phyloP scores from a whole-genome alignment of 257 asterid species.

The Solanum paucissectum region DNA sequence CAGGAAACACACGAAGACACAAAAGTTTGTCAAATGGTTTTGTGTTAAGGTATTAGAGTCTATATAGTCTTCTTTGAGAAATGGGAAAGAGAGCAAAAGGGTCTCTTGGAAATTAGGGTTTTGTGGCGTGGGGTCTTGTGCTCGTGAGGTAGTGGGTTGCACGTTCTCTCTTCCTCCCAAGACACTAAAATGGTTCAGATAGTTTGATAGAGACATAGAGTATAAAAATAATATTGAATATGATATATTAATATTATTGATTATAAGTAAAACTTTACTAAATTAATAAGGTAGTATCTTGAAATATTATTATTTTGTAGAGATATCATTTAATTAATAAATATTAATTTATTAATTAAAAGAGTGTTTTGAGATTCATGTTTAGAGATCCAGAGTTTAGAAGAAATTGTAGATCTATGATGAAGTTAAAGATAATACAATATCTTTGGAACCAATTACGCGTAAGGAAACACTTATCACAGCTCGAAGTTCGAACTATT shows the following conservation, averaged over 20 bases:
- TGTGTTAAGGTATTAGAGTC: background rate
- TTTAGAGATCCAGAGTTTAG: no score
- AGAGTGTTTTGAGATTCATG: no score
- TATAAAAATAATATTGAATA: background rate
- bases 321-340: no score
- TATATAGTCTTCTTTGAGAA: conserved; percentile 12
- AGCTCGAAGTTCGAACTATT: no score
- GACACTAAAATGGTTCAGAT: background rate
- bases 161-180: conserved; percentile 10
- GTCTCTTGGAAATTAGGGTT: conserved; percentile 38
- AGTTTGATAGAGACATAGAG: background rate
- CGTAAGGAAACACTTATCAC: no score
- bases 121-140: conserved; percentile 16
- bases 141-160: conserved; percentile 31
- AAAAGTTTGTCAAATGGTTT: background rate
- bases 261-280: no score
- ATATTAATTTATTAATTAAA: no score
- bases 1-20: background rate
- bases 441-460: no score
- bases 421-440: no score
- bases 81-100: background rate
- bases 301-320: no score
- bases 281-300: no score
- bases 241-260: background rate
- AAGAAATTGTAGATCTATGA: no score